phyloP scores from a whole-genome alignment of 2,329 filamentous ascomycete genomes.

The Hypomyces rosellus region DNA sequence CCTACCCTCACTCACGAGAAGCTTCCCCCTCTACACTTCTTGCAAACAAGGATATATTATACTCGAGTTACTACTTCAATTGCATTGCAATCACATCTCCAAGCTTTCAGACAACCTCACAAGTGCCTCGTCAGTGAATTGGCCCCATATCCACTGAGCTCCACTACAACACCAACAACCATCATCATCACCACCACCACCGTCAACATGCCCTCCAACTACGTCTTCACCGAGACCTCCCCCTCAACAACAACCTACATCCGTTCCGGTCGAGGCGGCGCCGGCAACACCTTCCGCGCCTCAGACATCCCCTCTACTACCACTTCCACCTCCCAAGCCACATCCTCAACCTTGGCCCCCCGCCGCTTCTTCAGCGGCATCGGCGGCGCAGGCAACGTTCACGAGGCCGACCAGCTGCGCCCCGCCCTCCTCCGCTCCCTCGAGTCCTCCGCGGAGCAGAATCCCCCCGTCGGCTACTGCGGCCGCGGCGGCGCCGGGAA shows the following conservation, averaged over 20 bases:
- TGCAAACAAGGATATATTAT: not conserved
- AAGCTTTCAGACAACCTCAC: no score
- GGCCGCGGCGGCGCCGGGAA: conserved; percentile 61
- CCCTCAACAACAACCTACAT: conserved; percentile 30
- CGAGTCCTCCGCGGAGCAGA: conserved; percentile 35
- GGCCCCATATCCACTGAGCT: no score
- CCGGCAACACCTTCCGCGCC: conserved; percentile 49
- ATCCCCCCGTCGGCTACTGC: conserved; percentile 49
- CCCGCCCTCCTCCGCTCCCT: conserved; percentile 33
- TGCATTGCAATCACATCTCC: not conserved
- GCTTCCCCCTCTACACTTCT: not conserved
- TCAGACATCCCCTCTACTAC: conserved; percentile 33
- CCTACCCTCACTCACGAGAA: not conserved
- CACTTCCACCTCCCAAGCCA: conserved; percentile 41
- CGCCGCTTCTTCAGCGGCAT: conserved; percentile 59
- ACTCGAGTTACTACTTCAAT: not conserved
- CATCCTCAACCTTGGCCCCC: conserved; percentile 29
- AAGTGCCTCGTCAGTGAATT: no score
- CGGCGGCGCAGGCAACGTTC: conserved; percentile 59
- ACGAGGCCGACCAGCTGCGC: conserved; percentile 32
- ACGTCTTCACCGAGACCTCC: conserved; percentile 27
- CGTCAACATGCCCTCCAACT: conserved; percentile 23
- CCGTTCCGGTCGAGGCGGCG: conserved; percentile 50
- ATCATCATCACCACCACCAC: not conserved
- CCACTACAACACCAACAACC: no score